Evolutionary conservation across 495 filamentous ascomycete genomes (phyloP).

Genomic region (Sabuloglossum arenarium): DNA sequence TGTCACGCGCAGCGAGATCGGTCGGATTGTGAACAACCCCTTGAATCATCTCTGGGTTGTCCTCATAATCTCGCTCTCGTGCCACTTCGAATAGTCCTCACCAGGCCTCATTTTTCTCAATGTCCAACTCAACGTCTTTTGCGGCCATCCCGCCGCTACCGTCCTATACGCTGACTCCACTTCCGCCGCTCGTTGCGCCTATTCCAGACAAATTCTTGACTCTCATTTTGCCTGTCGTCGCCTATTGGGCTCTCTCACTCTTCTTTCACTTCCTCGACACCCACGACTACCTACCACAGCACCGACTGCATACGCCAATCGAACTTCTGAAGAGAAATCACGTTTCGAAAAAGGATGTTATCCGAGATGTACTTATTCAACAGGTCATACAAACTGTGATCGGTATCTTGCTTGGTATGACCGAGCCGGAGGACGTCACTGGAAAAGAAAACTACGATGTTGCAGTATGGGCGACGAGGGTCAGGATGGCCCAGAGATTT

Average conservation of each 20-base stretch:
- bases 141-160: conserved; percentile 54
- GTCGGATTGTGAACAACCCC: not conserved
- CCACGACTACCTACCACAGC: conserved; percentile 62
- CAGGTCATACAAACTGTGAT: conserved; percentile 7
- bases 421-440: conserved; percentile 5
- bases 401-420: conserved; percentile 2
- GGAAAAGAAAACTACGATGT: conserved; percentile 6
- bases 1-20: not conserved
- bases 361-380: conserved; percentile 7
- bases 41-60: not conserved
- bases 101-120: not conserved
- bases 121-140: conserved; percentile 4
- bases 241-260: conserved; percentile 77
- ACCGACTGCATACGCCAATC: conserved; percentile 33
- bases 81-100: not conserved
- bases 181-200: conserved; percentile 48
- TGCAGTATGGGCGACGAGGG: conserved; percentile 6
- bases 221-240: conserved; percentile 53
- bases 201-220: conserved; percentile 65
- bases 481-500: conserved; percentile 3
- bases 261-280: conserved; percentile 73
- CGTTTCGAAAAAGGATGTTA: conserved; percentile 3
- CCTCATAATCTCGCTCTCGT: not conserved
- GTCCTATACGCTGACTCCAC: conserved; percentile 41
- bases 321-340: conserved; percentile 8